Evolutionary conservation across 192 early-diverging fungal genomes (phyloP).

Genomic region (Radiomyces spectabilis): DNA sequence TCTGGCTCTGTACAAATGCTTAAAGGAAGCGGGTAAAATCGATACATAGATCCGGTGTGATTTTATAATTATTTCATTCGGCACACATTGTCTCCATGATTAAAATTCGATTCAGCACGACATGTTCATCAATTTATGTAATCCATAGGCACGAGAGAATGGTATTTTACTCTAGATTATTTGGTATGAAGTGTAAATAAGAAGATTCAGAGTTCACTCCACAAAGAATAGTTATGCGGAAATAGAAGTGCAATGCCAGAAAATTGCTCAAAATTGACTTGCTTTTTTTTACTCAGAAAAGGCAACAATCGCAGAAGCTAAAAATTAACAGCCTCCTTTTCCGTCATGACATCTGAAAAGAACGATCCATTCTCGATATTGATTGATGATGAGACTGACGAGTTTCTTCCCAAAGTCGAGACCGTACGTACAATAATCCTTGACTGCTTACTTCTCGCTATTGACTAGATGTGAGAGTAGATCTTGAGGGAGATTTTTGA

Average conservation of each 20-base stretch:
- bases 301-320: neutral
- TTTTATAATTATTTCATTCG: no score
- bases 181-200: no score
- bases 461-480: no score
- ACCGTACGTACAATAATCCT: neutral
- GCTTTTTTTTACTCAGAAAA: neutral
- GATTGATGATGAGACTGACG: conserved; percentile 8
- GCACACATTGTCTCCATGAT: no score
- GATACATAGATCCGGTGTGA: no score
- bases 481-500: conserved; percentile 28
- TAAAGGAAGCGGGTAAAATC: conserved; percentile 33
- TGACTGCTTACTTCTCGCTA: neutral
- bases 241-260: no score
- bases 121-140: no score
- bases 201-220: no score
- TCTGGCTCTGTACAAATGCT: conserved; percentile 49
- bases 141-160: no score
- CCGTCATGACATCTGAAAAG: neutral
- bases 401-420: conserved; percentile 14
- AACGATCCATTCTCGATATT: conserved; percentile 8
- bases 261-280: neutral
- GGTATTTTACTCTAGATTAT: no score
- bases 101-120: neutral
- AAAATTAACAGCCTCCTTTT: neutral
- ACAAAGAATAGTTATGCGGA: no score